These are phyloP conservation scores for Xylariaceae sp. DNA, from an alignment of 2,329 filamentous ascomycete genomes.

Conservation along the genomic window DNA sequence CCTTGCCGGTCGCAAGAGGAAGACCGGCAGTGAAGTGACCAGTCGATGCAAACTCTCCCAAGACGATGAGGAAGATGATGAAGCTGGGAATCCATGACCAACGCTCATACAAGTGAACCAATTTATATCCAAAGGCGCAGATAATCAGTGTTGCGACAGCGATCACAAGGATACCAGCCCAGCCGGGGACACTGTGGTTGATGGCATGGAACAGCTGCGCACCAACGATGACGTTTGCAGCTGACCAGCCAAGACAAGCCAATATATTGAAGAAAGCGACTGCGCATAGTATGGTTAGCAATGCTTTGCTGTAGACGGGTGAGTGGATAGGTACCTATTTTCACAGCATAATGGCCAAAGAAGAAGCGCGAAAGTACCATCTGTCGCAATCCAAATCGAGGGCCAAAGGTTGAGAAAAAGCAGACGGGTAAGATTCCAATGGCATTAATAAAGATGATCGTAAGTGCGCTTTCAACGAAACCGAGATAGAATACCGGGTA, in stretches of 20 bases:
- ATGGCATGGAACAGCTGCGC: conserved; percentile 74
- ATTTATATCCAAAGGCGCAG: conserved; percentile 70
- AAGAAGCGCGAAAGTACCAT: conserved; percentile 78
- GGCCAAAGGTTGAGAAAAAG: conserved; percentile 75
- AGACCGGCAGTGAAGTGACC: conserved; percentile 56
- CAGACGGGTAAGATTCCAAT: conserved; percentile 69
- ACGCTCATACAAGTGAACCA: conserved; percentile 74
- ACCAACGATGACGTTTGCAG: conserved; percentile 76
- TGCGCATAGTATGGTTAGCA: conserved; percentile 15
- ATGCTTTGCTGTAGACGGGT: neutral
- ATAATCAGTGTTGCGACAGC: conserved; percentile 63
- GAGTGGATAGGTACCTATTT: conserved; percentile 50
- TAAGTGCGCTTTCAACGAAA: conserved; percentile 68
- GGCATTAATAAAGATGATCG: conserved; percentile 71
- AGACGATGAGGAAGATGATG: conserved; percentile 68
- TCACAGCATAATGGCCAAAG: conserved; percentile 69
- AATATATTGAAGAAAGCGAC: conserved; percentile 68
- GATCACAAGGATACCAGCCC: conserved; percentile 72
- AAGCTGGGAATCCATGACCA: conserved; percentile 71
- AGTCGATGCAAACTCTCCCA: conserved; percentile 64
- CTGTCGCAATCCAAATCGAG: conserved; percentile 69
- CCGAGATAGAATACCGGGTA: conserved; percentile 66
- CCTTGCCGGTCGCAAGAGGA: conserved; percentile 55
- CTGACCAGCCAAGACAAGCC: conserved; percentile 70
- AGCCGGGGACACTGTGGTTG: conserved; percentile 65